Evolutionary conservation across 805 yeast species (phyloP).

Genomic region (Schizosaccharomyces octosporus): DNA sequence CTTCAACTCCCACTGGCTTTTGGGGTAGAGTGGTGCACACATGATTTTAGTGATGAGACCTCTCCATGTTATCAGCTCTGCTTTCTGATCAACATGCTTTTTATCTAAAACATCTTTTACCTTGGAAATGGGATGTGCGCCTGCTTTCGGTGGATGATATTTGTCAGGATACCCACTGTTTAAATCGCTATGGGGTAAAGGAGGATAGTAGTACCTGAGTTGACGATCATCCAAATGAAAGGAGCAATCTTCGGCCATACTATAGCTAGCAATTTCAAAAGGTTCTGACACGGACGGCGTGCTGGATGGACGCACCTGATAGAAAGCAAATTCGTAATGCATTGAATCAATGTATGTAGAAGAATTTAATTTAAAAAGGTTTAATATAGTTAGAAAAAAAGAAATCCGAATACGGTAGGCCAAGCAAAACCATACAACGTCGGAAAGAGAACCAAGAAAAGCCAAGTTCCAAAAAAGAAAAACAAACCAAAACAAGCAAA

Average conservation of each 20-base stretch:
- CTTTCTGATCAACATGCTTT: conserved; percentile 25
- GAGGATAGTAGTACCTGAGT: conserved; percentile 41
- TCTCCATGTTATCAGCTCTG: conserved; percentile 59
- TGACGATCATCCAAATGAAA: conserved; percentile 25
- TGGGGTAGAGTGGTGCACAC: conserved; percentile 34
- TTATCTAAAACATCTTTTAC: conserved; percentile 38
- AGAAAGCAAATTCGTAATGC: not conserved
- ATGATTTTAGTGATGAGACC: conserved; percentile 60
- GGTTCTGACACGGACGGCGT: conserved; percentile 54
- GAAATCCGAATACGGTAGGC: too few species aligned
- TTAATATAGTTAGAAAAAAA: not conserved
- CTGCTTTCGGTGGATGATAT: conserved; percentile 20
- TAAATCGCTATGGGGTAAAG: not conserved
- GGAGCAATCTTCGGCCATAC: conserved; percentile 28
- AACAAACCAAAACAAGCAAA: too few species aligned
- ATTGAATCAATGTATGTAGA: not conserved
- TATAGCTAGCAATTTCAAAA: conserved; percentile 46
- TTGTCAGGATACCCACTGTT: conserved; percentile 31
- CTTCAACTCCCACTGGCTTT: conserved; percentile 31
- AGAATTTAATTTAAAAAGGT: not conserved
- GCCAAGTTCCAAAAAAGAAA: too few species aligned
- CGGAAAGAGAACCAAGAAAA: too few species aligned
- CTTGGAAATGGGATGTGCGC: conserved; percentile 29
- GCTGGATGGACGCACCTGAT: not conserved
- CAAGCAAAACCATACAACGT: too few species aligned